Evolutionary conservation across 225 moss, liverwort and hornwort genomes (phyloP).

Genomic region (Physcomitrium patens): DNA sequence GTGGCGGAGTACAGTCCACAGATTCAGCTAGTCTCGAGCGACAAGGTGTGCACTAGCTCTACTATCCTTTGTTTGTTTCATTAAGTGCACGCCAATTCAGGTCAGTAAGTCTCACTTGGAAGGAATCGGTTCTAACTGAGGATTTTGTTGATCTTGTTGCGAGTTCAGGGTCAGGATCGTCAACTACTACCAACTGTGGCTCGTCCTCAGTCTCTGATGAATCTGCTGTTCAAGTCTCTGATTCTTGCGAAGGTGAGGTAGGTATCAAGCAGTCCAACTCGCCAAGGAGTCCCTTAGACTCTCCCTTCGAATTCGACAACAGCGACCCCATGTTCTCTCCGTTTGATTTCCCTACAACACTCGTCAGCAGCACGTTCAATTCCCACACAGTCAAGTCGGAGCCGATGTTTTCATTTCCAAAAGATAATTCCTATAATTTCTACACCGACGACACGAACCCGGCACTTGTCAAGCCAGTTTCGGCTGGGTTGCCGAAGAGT

Average conservation of each 20-base stretch:
- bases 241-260: slow-evolving; percentile 16
- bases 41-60: slow-evolving; percentile 28
- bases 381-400: slow-evolving; percentile 42
- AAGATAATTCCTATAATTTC: slow-evolving; percentile 20
- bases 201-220: slow-evolving; percentile 54
- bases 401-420: slow-evolving; percentile 22
- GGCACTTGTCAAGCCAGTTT: background rate
- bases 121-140: background rate
- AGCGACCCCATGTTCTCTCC: slow-evolving; percentile 22
- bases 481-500: slow-evolving; percentile 14
- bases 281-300: slow-evolving; percentile 47
- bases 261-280: slow-evolving; percentile 47
- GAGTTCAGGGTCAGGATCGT: slow-evolving; percentile 29
- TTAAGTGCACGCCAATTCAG: background rate
- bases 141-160: background rate
- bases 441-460: slow-evolving; percentile 15
- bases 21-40: slow-evolving; percentile 22
- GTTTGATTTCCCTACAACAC: slow-evolving; percentile 3
- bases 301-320: slow-evolving; percentile 37
- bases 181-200: slow-evolving; percentile 34
- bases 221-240: slow-evolving; percentile 22
- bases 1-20: background rate
- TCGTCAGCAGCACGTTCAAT: slow-evolving; percentile 7
- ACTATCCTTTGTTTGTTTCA: background rate
- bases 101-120: background rate